These are phyloP conservation scores for Pontederia paniculata DNA, from an alignment of 176 grass and related monocot genomes.

Conservation along the genomic window DNA sequence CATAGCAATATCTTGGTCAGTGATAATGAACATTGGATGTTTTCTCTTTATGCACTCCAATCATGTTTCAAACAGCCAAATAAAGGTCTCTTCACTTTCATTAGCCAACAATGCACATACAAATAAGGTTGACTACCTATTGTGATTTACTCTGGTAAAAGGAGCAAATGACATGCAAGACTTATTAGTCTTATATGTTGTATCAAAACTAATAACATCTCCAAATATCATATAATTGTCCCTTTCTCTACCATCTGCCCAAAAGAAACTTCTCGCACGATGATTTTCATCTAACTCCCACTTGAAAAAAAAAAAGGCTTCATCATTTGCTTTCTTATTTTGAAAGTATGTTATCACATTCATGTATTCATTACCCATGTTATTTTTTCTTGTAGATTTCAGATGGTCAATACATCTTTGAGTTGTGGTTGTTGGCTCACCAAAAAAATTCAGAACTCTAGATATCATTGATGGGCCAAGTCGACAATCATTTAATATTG, in stretches of 20 bases:
- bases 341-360: neutral
- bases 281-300: conserved; percentile 30
- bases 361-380: no score
- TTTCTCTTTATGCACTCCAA: conserved; percentile 62
- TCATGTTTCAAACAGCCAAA: conserved; percentile 64
- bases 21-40: conserved; percentile 55
- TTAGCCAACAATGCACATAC: conserved; percentile 53
- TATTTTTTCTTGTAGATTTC: no score
- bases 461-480: no score
- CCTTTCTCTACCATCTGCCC: conserved; percentile 63
- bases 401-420: no score
- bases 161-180: conserved; percentile 45
- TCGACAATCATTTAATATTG: no score
- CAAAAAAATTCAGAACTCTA: no score
- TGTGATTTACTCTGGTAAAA: conserved; percentile 77
- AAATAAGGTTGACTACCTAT: conserved; percentile 74
- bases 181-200: conserved; percentile 57
- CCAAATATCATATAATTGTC: conserved; percentile 61
- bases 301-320: no score
- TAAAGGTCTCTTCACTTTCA: conserved; percentile 40
- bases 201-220: conserved; percentile 69
- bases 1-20: conserved; percentile 54
- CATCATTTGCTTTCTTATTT: no score
- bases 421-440: no score
- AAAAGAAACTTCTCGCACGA: conserved; percentile 68